Conservation (phyloP, 148 eudicot genomes). For the Fallopia convolvulus region DNA sequence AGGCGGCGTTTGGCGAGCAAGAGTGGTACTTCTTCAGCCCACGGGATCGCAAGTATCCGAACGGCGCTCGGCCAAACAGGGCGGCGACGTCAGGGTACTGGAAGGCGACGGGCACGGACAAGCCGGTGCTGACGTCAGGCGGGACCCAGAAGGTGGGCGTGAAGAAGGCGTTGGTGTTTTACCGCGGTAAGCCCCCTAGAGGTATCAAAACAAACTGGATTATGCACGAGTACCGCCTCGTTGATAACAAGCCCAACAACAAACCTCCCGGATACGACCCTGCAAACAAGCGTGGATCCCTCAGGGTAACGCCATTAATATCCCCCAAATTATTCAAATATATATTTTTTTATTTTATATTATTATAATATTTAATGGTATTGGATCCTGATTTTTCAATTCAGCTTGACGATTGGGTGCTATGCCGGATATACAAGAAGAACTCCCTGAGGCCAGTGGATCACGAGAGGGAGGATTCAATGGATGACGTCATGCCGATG, state of each 20-base stretch:
- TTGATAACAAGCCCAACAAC: constrained; percentile 28
- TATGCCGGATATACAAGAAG: constrained; percentile 90
- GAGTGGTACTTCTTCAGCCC: constrained; percentile 74
- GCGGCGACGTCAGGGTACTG: constrained; percentile 72
- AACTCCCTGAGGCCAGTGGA: constrained; percentile 52
- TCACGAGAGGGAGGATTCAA: constrained; percentile 46
- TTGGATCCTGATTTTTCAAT: not conserved
- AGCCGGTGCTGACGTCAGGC: constrained; percentile 38
- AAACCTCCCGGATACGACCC: constrained; percentile 49
- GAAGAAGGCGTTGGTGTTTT: constrained; percentile 58
- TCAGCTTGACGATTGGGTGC: constrained; percentile 93
- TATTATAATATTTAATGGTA: not conserved
- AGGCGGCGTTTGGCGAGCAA: constrained; percentile 58
- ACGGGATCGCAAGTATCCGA: constrained; percentile 56
- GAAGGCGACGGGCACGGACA: constrained; percentile 71
- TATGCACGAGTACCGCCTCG: constrained; percentile 59
- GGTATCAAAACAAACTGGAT: constrained; percentile 64
- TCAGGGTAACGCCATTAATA: constrained; percentile 33
- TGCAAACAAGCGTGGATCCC: constrained; percentile 43
- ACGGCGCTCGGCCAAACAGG: constrained; percentile 61
- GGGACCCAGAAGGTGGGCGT: constrained; percentile 51
- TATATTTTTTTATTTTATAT: not conserved
- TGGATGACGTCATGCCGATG: constrained; percentile 29
- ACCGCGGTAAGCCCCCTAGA: constrained; percentile 60
- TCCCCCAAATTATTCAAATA: not conserved